Base-by-base conservation (phyloP, 441 rosid genomes). In the Eruca vesicaria region DNA sequence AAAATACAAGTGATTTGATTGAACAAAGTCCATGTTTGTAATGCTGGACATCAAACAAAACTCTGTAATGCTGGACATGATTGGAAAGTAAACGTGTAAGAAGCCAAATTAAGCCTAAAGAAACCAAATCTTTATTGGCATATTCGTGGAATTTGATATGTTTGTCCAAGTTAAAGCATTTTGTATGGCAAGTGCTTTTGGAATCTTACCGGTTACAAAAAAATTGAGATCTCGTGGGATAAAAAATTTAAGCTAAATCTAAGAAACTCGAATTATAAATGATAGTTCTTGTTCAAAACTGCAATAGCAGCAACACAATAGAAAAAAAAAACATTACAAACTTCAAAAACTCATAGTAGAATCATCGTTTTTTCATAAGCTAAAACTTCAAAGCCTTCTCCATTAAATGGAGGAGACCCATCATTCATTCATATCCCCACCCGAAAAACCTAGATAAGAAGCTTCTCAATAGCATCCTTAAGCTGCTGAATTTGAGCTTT, bases 381-480 rank as follows among this genome's bases (percentile, higher is more conserved):
- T 28, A 68, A 48, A 56, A 50, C 19, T 60, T 94, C 97, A 86
- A 87, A 87, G 94, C 92, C 97, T 82, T 84, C 36, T 82, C 52
- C 65, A 58, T 43, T 45, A 16, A 64, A 28, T 83, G 82, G 78
- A 76, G 9, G 88, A 88, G 93, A 85, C 93, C 84, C 88, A 71
- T 50, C 56, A 50, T 50, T 71, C 80, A 76, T 85, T 92, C 97
- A 90, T 88, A 82, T 88, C 18, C 87, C 21, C 23, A 76, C 53
- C 62, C 60, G 0, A 14, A 28, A n/a, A 9, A 9, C 55, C 9
- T 80, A 93, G 84, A 95, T 93, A 71, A 91, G 85, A 9, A 95
- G 94, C 89, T 93, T 95, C 85, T 95, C 99, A 23, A 95, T 95
- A 4, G 97, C 99, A 82, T 90, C 95, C 90, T 90, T 95, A 72